Percentiles rank a stretch among this genome's conserved stretches.
Conservation (phyloP, 371 early-diverging fungal species). For the Apophysomyces variabilis region DNA sequence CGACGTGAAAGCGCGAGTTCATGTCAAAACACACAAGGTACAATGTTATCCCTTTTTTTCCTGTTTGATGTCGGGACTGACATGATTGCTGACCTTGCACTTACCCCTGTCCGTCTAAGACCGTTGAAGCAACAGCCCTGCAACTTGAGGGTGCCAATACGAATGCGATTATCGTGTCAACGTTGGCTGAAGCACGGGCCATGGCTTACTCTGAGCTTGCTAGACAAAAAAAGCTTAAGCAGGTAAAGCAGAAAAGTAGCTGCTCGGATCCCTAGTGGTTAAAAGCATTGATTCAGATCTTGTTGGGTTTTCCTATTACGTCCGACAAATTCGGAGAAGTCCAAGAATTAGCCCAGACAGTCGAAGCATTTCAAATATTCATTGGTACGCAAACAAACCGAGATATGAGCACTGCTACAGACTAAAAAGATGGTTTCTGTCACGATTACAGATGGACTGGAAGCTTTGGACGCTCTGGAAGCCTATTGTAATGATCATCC, state of each 20-base stretch:
- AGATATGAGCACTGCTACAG: too few relatives aligned
- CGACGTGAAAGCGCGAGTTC: slow-evolving; percentile 39
- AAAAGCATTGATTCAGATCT: slow-evolving; percentile 19
- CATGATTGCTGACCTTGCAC: too few relatives aligned
- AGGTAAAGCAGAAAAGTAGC: slow-evolving; percentile 21
- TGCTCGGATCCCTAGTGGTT: neutral
- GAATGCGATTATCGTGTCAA: slow-evolving; percentile 50
- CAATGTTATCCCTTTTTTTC: neutral
- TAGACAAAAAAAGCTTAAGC: slow-evolving; percentile 28
- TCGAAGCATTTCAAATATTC: slow-evolving; percentile 39
- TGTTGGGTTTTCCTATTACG: slow-evolving; percentile 47
- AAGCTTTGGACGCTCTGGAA: slow-evolving; percentile 45
- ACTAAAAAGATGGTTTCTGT: too few relatives aligned
- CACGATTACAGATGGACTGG: slow-evolving; percentile 29
- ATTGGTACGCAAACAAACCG: slow-evolving; percentile 29
- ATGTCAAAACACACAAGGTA: slow-evolving; percentile 58
- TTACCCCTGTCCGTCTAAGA: slow-evolving; percentile 19
- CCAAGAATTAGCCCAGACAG: slow-evolving; percentile 26
- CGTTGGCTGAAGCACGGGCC: slow-evolving; percentile 45
- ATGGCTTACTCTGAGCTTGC: slow-evolving; percentile 37
- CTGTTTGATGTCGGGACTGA: neutral
- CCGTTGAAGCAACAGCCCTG: slow-evolving; percentile 44
- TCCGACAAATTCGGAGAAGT: slow-evolving; percentile 43
- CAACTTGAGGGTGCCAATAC: slow-evolving; percentile 37
- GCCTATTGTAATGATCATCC: slow-evolving; percentile 16